phyloP scores from a whole-genome alignment of 331 rosid genomes.

The Acacia concinna region DNA sequence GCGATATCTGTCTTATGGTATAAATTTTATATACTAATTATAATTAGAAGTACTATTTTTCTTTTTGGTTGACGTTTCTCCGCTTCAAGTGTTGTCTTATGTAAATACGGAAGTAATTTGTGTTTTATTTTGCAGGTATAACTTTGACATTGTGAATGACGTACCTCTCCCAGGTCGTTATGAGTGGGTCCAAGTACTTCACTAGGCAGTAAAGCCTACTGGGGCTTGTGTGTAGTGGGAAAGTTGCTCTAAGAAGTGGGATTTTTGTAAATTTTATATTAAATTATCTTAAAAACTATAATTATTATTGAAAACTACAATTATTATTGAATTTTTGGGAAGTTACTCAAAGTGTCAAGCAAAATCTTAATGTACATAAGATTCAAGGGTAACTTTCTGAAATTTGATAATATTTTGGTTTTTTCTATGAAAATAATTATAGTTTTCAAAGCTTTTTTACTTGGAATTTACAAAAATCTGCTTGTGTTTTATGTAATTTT shows the following conservation, averaged over 20 bases:
- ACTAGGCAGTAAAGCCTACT: slow-evolving; percentile 35
- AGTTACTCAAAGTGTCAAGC: background rate
- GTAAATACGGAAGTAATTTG: background rate
- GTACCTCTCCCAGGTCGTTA: slow-evolving; percentile 75
- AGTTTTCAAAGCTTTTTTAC: background rate
- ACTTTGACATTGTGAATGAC: slow-evolving; percentile 72
- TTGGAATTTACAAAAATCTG: background rate
- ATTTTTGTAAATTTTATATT: background rate
- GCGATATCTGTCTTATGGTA: background rate
- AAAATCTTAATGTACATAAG: background rate
- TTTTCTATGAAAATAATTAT: background rate
- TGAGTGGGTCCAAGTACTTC: slow-evolving; percentile 77
- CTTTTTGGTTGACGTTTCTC: background rate
- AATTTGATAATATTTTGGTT: background rate
- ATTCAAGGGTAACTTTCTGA: background rate
- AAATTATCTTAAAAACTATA: background rate
- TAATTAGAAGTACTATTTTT: background rate
- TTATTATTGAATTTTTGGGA: background rate
- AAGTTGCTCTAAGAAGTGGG: background rate
- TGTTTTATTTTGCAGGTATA: slow-evolving; percentile 63
- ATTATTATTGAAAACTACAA: background rate
- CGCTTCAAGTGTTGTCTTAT: background rate
- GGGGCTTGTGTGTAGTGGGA: slow-evolving; percentile 10
- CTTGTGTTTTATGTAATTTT: background rate
- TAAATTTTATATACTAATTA: background rate